Conservation (phyloP, 306 rosid species). For the Begonia loranthoides region DNA sequence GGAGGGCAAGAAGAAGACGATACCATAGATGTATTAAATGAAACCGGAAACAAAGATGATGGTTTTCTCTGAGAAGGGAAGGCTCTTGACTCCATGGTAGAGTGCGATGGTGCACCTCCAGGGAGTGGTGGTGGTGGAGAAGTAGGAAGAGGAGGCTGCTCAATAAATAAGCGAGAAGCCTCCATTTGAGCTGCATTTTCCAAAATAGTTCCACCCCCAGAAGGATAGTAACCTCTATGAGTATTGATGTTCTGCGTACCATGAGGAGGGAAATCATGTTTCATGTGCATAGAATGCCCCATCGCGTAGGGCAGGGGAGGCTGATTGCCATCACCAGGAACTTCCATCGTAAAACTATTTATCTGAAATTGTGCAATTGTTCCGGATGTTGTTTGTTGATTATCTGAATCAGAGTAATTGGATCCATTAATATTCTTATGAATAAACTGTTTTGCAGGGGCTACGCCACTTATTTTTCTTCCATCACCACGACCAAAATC, state of each 20-base stretch:
- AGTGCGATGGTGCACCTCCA: slow-evolving; percentile 24
- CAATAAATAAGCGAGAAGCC: slow-evolving; percentile 30
- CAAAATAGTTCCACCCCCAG: slow-evolving; percentile 16
- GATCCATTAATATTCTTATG: background rate
- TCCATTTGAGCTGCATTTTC: slow-evolving; percentile 22
- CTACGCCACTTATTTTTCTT: background rate
- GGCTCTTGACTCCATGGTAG: slow-evolving; percentile 13
- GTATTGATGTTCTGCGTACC: slow-evolving; percentile 13
- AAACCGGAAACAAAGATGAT: slow-evolving; percentile 50
- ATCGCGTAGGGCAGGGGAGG: slow-evolving; percentile 5
- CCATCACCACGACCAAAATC: slow-evolving; percentile 8
- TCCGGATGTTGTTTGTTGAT: slow-evolving; percentile 4
- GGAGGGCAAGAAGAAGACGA: slow-evolving; percentile 31
- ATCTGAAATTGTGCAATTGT: background rate
- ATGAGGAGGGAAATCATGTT: slow-evolving; percentile 1
- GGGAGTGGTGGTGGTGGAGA: slow-evolving; percentile 79
- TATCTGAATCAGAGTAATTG: slow-evolving; percentile 1
- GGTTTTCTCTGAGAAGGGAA: slow-evolving; percentile 30
- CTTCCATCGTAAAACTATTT: background rate
- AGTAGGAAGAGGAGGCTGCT: slow-evolving; percentile 65
- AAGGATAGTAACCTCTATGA: slow-evolving; percentile 17
- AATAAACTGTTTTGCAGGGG: slow-evolving; percentile 1
- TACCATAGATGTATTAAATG: slow-evolving; percentile 19
- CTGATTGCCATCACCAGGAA: slow-evolving; percentile 4
- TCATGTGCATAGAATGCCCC: no score